phyloP scores from a whole-genome alignment of 176 grass and related monocot species.

The Typha latifolia region DNA sequence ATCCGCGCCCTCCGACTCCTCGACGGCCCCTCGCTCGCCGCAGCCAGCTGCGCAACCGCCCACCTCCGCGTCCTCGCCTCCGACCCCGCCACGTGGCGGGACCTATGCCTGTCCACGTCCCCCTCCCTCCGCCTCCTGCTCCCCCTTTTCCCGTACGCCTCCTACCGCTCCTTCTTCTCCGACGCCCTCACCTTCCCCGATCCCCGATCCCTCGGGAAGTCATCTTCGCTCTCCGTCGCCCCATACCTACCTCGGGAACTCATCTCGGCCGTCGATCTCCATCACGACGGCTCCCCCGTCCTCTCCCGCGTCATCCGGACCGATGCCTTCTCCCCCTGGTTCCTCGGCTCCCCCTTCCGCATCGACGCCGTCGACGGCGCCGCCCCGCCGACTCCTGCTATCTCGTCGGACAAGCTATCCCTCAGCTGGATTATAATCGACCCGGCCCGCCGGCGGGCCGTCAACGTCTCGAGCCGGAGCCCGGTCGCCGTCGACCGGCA shows the following conservation, averaged over 20 bases:
- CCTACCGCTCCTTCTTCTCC: slow-evolving; percentile 48
- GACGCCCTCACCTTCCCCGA: slow-evolving; percentile 65
- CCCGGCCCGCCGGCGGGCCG: slow-evolving; percentile 23
- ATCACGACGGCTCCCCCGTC: slow-evolving; percentile 30
- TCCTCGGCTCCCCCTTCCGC: slow-evolving; percentile 62
- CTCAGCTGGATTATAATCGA: slow-evolving; percentile 80
- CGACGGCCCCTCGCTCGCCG: slow-evolving; percentile 65
- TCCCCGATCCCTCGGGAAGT: neutral
- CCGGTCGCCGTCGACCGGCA: slow-evolving; percentile 41
- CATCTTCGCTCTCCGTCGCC: neutral
- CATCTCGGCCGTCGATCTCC: slow-evolving; percentile 71
- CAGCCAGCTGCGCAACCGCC: slow-evolving; percentile 41
- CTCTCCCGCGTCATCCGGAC: slow-evolving; percentile 60
- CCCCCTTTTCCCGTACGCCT: neutral
- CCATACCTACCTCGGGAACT: slow-evolving; percentile 20
- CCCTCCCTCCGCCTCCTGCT: slow-evolving; percentile 40
- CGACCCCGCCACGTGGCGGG: slow-evolving; percentile 43
- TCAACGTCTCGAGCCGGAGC: slow-evolving; percentile 41
- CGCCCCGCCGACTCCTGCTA: neutral
- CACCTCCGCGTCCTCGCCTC: slow-evolving; percentile 39
- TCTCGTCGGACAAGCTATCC: slow-evolving; percentile 25
- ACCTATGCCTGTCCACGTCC: slow-evolving; percentile 56
- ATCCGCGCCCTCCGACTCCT: slow-evolving; percentile 42
- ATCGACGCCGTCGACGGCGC: slow-evolving; percentile 47
- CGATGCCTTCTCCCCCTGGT: slow-evolving; percentile 49